Evolutionary conservation across 495 filamentous ascomycete species (phyloP).

Genomic region (Hypomontagnella submonticulosa): DNA sequence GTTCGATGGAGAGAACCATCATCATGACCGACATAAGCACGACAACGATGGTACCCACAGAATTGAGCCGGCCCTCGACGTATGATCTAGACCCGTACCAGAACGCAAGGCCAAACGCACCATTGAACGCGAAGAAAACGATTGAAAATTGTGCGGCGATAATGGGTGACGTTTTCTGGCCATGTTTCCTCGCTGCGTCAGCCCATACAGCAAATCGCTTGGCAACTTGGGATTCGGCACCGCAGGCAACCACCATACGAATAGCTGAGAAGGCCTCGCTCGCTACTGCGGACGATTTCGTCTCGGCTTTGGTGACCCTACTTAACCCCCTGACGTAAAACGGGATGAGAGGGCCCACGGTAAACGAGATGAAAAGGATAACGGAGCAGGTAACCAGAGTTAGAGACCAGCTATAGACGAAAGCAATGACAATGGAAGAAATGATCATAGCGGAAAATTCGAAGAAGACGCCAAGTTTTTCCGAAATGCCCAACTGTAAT

Average conservation of each 20-base stretch:
- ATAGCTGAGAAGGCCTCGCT: conserved; percentile 67
- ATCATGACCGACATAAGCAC: conserved; percentile 68
- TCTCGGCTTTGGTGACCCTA: conserved; percentile 52
- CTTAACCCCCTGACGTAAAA: conserved; percentile 67
- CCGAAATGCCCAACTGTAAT: conserved; percentile 69
- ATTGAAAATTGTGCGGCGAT: conserved; percentile 50
- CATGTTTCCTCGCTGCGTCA: conserved; percentile 64
- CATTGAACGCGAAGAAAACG: conserved; percentile 57
- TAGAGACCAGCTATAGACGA: conserved; percentile 66
- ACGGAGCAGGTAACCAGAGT: conserved; percentile 67
- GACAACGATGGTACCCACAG: conserved; percentile 60
- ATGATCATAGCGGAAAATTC: conserved; percentile 57
- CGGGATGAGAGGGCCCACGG: conserved; percentile 65
- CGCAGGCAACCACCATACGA: conserved; percentile 71
- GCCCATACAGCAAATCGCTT: conserved; percentile 66
- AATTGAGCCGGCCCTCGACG: conserved; percentile 52
- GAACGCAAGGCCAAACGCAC: conserved; percentile 59
- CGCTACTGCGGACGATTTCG: conserved; percentile 67
- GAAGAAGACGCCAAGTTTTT: conserved; percentile 60
- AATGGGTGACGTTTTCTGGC: conserved; percentile 60
- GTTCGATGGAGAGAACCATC: conserved; percentile 58
- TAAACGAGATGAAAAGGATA: conserved; percentile 65
- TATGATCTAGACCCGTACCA: conserved; percentile 63
- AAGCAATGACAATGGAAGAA: conserved; percentile 61
- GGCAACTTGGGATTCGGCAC: conserved; percentile 66